Base-by-base conservation (phyloP, 1,139 yeast genomes). In the Hemisphaericaspora xylanilytica region DNA sequence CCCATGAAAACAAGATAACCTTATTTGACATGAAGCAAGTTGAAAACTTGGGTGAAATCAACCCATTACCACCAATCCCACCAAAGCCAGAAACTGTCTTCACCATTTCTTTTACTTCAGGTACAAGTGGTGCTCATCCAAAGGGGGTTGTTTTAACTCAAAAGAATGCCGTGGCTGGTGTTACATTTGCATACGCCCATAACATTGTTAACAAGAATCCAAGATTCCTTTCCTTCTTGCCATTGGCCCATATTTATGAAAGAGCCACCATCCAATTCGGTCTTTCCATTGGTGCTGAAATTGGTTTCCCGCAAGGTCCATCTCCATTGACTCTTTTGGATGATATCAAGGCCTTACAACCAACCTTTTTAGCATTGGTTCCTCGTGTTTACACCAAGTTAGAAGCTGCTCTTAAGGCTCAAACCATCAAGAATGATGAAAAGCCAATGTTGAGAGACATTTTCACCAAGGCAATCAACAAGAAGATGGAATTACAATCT, bases 41-140 rank as follows among this genome's bases (percentile, higher is more conserved):
- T 31, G 76, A 74, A 45, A 57, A 62, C 22, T 58, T 81, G 27
- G 94, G 92, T 18, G 61, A 60, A 34, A 53, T 71, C 22, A 67
- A 68, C 49, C 75, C 76, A 4, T 53, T 66, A 7, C 65, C 70
- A 1, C 68, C 69, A 36, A 58, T 63, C 28, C 75, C 78, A 6
- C 85, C 89, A 12, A 58, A 53, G 0, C 74, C 81, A 1, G 73
- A 78, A 5, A 72, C 81, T 27, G 46, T 72, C 13, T 77, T 79
- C 49, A 81, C 90, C 36, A 79, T 85, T 45, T 80, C 85, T 32
- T 85, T 84, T 60, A 85, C 95, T 11, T 81, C 89, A 6, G 90
- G 90, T 25, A 81, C 90, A 17, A 82, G 90, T 3, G 89, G 89
- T 13, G 47, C 70, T 9, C 58, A 68, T 40, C 90, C 90, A 13